Conservation (phyloP, 140 eudicot species). For the Bidens hawaiensis region DNA sequence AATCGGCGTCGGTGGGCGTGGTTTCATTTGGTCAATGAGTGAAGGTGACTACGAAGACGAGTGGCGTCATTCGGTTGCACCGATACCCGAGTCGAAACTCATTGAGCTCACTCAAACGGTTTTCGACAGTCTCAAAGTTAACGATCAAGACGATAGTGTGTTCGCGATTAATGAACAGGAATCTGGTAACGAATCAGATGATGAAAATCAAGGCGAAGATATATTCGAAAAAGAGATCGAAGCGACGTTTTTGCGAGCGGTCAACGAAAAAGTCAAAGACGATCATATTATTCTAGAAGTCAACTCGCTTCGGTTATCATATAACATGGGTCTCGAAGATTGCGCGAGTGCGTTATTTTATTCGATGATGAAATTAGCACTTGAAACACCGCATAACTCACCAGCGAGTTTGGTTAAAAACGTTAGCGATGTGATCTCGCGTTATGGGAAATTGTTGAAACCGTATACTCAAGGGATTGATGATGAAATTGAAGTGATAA, state of each 20-base stretch:
- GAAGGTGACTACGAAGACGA: slow-evolving; percentile 78
- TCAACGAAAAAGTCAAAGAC: slow-evolving; percentile 63
- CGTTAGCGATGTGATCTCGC: slow-evolving; percentile 32
- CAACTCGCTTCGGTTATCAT: slow-evolving; percentile 76
- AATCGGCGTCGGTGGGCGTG: slow-evolving; percentile 75
- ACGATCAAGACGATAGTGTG: slow-evolving; percentile 33
- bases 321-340: slow-evolving; percentile 57
- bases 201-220: slow-evolving; percentile 48
- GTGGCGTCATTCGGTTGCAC: slow-evolving; percentile 89
- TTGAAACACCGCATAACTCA: slow-evolving; percentile 44
- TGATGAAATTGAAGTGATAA: slow-evolving; percentile 91
- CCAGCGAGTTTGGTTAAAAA: slow-evolving; percentile 45
- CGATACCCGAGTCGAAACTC: slow-evolving; percentile 68
- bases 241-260: slow-evolving; percentile 84
- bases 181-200: slow-evolving; percentile 55
- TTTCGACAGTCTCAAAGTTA: slow-evolving; percentile 43
- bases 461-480: slow-evolving; percentile 58
- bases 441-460: slow-evolving; percentile 56
- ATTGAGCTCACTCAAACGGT: slow-evolving; percentile 40
- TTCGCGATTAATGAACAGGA: slow-evolving; percentile 56
- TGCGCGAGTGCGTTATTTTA: slow-evolving; percentile 87
- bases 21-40: slow-evolving; percentile 78
- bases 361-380: slow-evolving; percentile 71
- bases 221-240: slow-evolving; percentile 85
- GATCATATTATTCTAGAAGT: slow-evolving; percentile 86